A percentile compares a stretch with the other conserved stretches of the same genome.
phyloP scores from a whole-genome alignment of 371 early-diverging fungal species.

The Rhizopus microsporus region DNA sequence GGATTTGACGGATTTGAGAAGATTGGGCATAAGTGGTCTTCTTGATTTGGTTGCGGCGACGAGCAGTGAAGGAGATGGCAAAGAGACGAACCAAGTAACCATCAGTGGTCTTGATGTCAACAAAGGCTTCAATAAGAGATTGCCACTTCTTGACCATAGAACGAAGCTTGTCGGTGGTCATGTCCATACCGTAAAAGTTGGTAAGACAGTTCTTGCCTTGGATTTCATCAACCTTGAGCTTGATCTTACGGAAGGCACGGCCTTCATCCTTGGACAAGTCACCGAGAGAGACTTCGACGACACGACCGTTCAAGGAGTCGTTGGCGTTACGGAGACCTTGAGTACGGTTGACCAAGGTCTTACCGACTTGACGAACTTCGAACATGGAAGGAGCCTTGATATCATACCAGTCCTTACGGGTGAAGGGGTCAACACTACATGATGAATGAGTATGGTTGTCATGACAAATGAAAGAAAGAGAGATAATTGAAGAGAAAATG shows the following conservation, averaged over 20 bases:
- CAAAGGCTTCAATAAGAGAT: constrained; percentile 96
- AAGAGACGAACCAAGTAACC: constrained; percentile 98
- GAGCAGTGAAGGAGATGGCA: constrained; percentile 96
- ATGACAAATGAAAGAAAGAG: too few species aligned
- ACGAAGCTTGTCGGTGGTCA: constrained; percentile 99
- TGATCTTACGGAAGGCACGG: constrained; percentile 95
- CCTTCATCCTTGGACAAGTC: constrained; percentile 96
- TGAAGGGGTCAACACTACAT: constrained; percentile 88
- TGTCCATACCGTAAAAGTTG: constrained; percentile 99
- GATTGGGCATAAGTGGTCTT: constrained; percentile 97
- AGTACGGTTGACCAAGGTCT: constrained; percentile 98
- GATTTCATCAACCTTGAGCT: constrained; percentile 96
- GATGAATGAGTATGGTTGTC: constrained; percentile 2
- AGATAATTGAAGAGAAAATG: too few species aligned
- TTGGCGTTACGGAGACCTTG: constrained; percentile 95
- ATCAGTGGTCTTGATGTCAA: constrained; percentile 99
- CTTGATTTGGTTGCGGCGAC: constrained; percentile 88
- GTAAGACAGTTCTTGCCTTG: constrained; percentile 97
- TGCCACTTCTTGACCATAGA: constrained; percentile 99
- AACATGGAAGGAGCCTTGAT: constrained; percentile 98
- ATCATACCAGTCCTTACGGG: constrained; percentile 99
- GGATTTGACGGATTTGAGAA: constrained; percentile 94
- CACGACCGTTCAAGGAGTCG: constrained; percentile 94
- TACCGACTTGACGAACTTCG: constrained; percentile 89
- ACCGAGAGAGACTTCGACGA: constrained; percentile 95